A percentile compares a stretch with the other conserved stretches of the same genome.
Conservation (phyloP, 2,329 filamentous ascomycete species). For the Plectosphaerella cucumerina region DNA sequence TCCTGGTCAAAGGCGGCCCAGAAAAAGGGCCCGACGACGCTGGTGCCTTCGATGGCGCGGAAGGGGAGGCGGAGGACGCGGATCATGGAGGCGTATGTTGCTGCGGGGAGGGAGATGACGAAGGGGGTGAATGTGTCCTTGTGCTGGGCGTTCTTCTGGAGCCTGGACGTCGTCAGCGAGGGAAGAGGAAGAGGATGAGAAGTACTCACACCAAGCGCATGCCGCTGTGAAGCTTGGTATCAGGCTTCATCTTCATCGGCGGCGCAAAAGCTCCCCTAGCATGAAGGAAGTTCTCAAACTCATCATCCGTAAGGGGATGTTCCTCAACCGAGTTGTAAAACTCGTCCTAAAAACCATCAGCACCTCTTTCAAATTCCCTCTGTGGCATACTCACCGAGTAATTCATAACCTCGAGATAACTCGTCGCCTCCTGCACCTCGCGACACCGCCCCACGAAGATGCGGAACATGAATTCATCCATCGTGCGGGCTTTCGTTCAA, state of each 20-base stretch:
- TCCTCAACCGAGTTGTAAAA: constrained; percentile 46
- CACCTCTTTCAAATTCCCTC: neutral
- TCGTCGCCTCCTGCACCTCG: constrained; percentile 46
- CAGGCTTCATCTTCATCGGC: constrained; percentile 33
- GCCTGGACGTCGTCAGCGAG: constrained; percentile 27
- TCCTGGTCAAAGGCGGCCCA: constrained; percentile 55
- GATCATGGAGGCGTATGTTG: constrained; percentile 53
- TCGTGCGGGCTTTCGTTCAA: constrained; percentile 19
- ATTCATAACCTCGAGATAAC: constrained; percentile 55
- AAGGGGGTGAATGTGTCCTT: constrained; percentile 54
- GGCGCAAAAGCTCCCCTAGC: constrained; percentile 48
- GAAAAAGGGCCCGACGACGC: constrained; percentile 60
- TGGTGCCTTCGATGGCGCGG: constrained; percentile 53
- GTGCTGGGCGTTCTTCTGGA: constrained; percentile 52
- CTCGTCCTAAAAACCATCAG: constrained; percentile 34
- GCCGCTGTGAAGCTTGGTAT: constrained; percentile 42
- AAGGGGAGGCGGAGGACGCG: constrained; percentile 48
- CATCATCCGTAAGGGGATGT: constrained; percentile 45
- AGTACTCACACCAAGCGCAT: constrained; percentile 52
- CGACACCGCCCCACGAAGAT: constrained; percentile 42
- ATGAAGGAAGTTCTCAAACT: constrained; percentile 55
- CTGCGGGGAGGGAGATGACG: constrained; percentile 47
- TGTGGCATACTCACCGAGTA: constrained; percentile 43
- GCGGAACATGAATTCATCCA: constrained; percentile 58
- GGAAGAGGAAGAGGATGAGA: neutral